A percentile compares a stretch with the other conserved stretches of the same genome.
These are phyloP conservation scores for Heritiera littoralis DNA, from an alignment of 345 rosid genomes.

Conservation along the genomic window DNA sequence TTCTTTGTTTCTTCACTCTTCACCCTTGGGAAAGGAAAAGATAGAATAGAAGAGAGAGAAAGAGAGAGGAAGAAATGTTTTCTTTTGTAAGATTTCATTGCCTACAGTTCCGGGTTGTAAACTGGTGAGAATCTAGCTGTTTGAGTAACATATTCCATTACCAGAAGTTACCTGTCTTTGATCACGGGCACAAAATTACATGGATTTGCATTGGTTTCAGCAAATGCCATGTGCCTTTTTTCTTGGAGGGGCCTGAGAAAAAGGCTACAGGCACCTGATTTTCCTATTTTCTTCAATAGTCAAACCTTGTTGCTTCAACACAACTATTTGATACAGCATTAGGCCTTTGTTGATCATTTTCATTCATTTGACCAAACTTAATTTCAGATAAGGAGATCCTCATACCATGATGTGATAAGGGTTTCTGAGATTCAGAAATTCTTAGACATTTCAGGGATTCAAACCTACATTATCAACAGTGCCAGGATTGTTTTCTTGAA, in stretches of 20 bases:
- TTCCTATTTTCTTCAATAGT: not conserved
- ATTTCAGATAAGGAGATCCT: conserved; percentile 64
- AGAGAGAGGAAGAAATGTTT: too few relatives aligned
- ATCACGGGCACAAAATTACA: conserved; percentile 1
- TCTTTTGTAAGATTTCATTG: not conserved
- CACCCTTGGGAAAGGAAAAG: too few relatives aligned
- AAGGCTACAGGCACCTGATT: not conserved
- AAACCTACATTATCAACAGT: conserved; percentile 65
- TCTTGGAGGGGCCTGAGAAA: conserved; percentile 2
- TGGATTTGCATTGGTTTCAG: conserved; percentile 28
- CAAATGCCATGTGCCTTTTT: conserved; percentile 22
- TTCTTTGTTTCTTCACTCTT: not conserved
- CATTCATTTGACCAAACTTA: not conserved
- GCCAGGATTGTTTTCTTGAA: conserved; percentile 65
- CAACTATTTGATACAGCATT: not conserved
- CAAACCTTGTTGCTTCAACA: not conserved
- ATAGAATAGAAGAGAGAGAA: too few relatives aligned
- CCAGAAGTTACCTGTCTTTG: not conserved
- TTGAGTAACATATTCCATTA: too few relatives aligned
- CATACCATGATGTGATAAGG: conserved; percentile 72
- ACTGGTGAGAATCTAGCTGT: not conserved
- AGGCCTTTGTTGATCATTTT: not conserved
- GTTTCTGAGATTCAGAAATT: conserved; percentile 59
- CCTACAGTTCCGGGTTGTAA: not conserved
- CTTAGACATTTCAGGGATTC: conserved; percentile 62